phyloP scores from a whole-genome alignment of 2,329 filamentous ascomycete genomes.

The Colletotrichum sojae region DNA sequence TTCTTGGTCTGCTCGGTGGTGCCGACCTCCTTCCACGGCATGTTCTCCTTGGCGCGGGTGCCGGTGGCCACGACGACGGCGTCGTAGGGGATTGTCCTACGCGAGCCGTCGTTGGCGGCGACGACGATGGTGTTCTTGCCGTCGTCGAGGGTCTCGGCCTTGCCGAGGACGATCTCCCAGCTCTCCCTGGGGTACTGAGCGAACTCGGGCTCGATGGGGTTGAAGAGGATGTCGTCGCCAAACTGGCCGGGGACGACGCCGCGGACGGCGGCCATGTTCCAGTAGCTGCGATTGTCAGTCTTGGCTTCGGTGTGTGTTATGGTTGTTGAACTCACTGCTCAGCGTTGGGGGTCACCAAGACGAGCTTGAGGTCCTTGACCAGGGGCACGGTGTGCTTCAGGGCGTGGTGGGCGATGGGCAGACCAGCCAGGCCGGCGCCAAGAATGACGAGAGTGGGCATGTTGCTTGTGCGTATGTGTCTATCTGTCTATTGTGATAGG shows the following conservation, averaged over 20 bases:
- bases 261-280: slow-evolving; percentile 70
- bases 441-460: slow-evolving; percentile 69
- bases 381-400: slow-evolving; percentile 63
- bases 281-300: slow-evolving; percentile 59
- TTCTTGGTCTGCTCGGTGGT: slow-evolving; percentile 59
- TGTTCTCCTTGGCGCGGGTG: slow-evolving; percentile 55
- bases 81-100: slow-evolving; percentile 60
- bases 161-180: slow-evolving; percentile 66
- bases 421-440: slow-evolving; percentile 66
- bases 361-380: slow-evolving; percentile 61
- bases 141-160: slow-evolving; percentile 54
- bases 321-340: slow-evolving; percentile 35
- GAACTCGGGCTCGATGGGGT: slow-evolving; percentile 61
- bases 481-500: not conserved
- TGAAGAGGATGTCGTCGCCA: slow-evolving; percentile 62
- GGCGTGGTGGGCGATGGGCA: slow-evolving; percentile 65
- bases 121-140: slow-evolving; percentile 56
- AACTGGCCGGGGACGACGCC: slow-evolving; percentile 65
- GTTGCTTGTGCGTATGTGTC: slow-evolving; percentile 8
- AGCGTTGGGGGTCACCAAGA: slow-evolving; percentile 67
- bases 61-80: slow-evolving; percentile 70
- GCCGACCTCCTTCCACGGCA: slow-evolving; percentile 65
- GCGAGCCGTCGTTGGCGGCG: slow-evolving; percentile 45
- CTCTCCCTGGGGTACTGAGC: slow-evolving; percentile 58
- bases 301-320: not conserved